Evolutionary conservation across 2,329 filamentous ascomycete species (phyloP), one percentile per base, ranked within the genome.

Genomic region (Penicillium occitanis): DNA sequence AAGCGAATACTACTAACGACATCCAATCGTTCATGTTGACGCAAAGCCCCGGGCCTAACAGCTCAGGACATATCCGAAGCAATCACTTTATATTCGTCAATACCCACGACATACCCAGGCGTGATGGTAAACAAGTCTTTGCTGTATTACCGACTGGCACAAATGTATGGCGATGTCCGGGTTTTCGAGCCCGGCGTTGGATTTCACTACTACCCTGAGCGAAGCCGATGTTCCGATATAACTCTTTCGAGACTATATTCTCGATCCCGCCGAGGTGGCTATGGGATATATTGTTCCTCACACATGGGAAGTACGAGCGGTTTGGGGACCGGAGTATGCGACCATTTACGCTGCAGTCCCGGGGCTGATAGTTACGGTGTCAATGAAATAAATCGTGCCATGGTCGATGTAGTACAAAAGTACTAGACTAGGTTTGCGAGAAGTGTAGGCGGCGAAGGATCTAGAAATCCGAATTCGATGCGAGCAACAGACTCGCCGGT

Each of bases 261-360:
- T 50, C 22, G 46, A 50, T 50, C 19, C 11, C 46, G 22, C 17
- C 22, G 22, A 50, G 22, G 11, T 28, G 8, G 22, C 48, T 13
- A 50, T 8, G 22, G 22, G 46, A 6, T 22, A 50, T 25, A 25
- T 50, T 25, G 22, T 50, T 50, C 46, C 46, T 25, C 22, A 59
- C 35, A 59, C 14, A 14, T 59, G 57, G 37, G 40, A 60, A 14
- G 37, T 30, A 17, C 19, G 17, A 10, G 37, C 57, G 5, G 37
- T 60, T 40, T 60, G 57, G 57, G 37, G 37, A 25, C 17, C 57
- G 14, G 57, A n/a, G 37, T 44, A 13, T 60, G 57, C 25, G 22
- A 37, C 17, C 5, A 46, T 19, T 3, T 30, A 11, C 13, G 57
- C 14, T 19, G 35, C 35, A 25, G 19, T 33, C 8, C 8, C 14